Evolutionary conservation across 345 rosid species (phyloP).

Genomic region (Pistacia integerrima): DNA sequence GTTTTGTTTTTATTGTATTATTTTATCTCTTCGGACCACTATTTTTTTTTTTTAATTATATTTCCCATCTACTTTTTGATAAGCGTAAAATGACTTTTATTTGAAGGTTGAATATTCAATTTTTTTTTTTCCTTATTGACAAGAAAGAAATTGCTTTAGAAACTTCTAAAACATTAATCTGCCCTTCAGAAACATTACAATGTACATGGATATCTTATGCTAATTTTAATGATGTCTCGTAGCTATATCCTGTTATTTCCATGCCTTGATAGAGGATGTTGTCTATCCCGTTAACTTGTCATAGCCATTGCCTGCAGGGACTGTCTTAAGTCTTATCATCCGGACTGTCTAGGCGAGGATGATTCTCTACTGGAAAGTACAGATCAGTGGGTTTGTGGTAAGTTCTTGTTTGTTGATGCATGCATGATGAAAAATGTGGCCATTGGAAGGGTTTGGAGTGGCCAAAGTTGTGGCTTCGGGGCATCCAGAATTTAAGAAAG

Average conservation of each 20-base stretch:
- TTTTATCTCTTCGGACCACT: neutral
- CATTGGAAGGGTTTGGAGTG: too few relatives aligned
- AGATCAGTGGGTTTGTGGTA: slow-evolving; percentile 44
- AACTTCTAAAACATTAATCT: neutral
- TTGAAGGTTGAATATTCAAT: too few relatives aligned
- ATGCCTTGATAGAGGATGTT: neutral
- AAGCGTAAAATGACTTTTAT: too few relatives aligned
- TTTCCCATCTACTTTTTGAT: too few relatives aligned
- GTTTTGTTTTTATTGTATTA: neutral
- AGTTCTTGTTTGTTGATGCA: slow-evolving; percentile 25
- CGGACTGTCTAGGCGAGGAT: slow-evolving; percentile 35
- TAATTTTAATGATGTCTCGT: neutral
- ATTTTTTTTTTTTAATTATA: too few relatives aligned
- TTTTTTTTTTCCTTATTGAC: neutral
- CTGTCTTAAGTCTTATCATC: slow-evolving; percentile 55
- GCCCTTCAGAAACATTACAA: neutral
- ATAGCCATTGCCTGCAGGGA: slow-evolving; percentile 31
- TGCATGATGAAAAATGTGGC: too few relatives aligned
- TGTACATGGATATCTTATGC: neutral
- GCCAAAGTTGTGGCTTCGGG: too few relatives aligned
- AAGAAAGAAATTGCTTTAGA: too few relatives aligned
- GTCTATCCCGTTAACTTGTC: neutral
- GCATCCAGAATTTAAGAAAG: too few relatives aligned
- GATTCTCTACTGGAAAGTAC: slow-evolving; percentile 35
- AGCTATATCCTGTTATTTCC: neutral